These are phyloP conservation scores for Nelumbo lutea DNA, from an alignment of 164 flowering plant genomes.

Conservation along the genomic window DNA sequence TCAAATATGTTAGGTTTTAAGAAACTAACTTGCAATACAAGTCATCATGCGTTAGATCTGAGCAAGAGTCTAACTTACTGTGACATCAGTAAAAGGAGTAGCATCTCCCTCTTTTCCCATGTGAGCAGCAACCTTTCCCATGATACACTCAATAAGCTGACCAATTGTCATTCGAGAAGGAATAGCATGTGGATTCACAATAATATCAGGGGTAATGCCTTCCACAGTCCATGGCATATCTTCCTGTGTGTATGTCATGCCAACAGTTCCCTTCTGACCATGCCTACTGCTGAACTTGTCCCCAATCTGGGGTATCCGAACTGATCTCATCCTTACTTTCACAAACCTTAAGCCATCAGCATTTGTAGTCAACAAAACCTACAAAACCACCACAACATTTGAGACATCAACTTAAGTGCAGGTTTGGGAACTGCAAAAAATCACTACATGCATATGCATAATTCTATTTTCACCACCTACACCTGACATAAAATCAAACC, in stretches of 20 bases:
- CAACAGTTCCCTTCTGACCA: conserved; percentile 96
- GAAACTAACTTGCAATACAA: neutral
- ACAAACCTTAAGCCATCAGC: conserved; percentile 97
- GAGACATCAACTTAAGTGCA: neutral
- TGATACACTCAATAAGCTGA: conserved; percentile 95
- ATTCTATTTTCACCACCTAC: neutral
- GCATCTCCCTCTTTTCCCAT: conserved; percentile 99
- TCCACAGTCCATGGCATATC: conserved; percentile 98
- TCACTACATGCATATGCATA: neutral
- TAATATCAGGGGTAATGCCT: conserved; percentile 88
- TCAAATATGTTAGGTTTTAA: no score
- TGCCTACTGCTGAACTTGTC: conserved; percentile 96
- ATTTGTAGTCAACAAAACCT: conserved; percentile 92
- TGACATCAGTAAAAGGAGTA: conserved; percentile 93
- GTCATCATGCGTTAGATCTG: neutral
- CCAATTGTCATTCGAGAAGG: conserved; percentile 99
- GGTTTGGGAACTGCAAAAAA: neutral
- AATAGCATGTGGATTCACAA: conserved; percentile 95
- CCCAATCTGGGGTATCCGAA: conserved; percentile 93
- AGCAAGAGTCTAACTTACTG: conserved; percentile 42
- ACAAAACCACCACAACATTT: conserved; percentile 12
- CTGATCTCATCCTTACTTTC: conserved; percentile 91
- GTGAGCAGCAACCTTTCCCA: conserved; percentile 98
- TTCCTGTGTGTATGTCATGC: conserved; percentile 97
- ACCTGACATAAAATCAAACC: neutral